Evolutionary conservation across 1,139 yeast species (phyloP).

Genomic region (Kurtzmaniella quercitrusa): DNA sequence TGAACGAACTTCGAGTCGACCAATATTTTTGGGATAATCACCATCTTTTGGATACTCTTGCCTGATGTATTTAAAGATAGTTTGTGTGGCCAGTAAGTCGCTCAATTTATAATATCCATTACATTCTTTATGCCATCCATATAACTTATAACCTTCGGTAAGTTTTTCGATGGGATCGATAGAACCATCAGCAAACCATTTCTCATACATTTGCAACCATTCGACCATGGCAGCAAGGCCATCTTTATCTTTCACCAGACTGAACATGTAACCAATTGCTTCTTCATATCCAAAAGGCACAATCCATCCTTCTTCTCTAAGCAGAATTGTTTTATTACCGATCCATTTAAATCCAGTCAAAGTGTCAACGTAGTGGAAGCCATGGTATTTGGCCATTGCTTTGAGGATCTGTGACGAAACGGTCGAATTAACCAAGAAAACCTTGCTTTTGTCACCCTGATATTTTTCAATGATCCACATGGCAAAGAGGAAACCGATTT

Average conservation of each 20-base stretch:
- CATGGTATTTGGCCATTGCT: slow-evolving; percentile 62
- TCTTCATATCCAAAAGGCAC: slow-evolving; percentile 95
- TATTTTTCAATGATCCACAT: slow-evolving; percentile 46
- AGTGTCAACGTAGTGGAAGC: slow-evolving; percentile 71
- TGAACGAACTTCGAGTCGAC: slow-evolving; percentile 47
- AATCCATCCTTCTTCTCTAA: slow-evolving; percentile 55
- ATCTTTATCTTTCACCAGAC: slow-evolving; percentile 86
- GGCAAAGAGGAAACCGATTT: slow-evolving; percentile 83
- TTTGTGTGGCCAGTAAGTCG: slow-evolving; percentile 45
- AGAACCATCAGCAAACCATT: slow-evolving; percentile 35
- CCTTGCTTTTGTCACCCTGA: slow-evolving; percentile 24
- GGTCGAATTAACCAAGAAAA: slow-evolving; percentile 77
- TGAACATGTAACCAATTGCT: slow-evolving; percentile 93
- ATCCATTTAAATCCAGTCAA: slow-evolving; percentile 98
- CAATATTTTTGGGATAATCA: slow-evolving; percentile 42
- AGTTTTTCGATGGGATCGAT: slow-evolving; percentile 45
- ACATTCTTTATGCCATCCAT: slow-evolving; percentile 79
- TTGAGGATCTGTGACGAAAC: slow-evolving; percentile 82
- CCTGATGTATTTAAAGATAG: slow-evolving; percentile 42
- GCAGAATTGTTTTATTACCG: slow-evolving; percentile 80
- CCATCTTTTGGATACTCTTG: slow-evolving; percentile 36
- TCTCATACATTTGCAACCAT: slow-evolving; percentile 68
- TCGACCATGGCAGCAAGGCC: slow-evolving; percentile 80
- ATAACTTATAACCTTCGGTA: slow-evolving; percentile 53
- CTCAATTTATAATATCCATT: slow-evolving; percentile 81